Evolutionary conservation across 1,284 basidiomycete genomes (phyloP), one percentile per base, ranked within the genome.

Genomic region (Pseudozyma thailandica): DNA sequence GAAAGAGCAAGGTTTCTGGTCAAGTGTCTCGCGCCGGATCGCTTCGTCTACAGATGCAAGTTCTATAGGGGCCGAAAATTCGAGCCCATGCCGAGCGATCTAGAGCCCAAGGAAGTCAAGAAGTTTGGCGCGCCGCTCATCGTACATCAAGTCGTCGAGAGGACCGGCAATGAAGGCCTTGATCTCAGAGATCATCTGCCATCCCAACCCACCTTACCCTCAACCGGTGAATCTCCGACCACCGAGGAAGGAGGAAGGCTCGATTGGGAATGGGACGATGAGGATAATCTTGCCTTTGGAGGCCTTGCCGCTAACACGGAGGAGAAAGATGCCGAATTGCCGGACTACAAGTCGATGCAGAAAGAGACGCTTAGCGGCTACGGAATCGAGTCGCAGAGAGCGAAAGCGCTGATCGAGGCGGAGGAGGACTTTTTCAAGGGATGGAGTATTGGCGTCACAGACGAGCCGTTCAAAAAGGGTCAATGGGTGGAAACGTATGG

Each of bases 261-360:
- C 3, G 60, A 56, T n/a, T 71, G 68, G 59, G 62, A 66, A 46
- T 72, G 63, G 52, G 61, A 66, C 38, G 58, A 66, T n/a, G 38
- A 62, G 26, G 57, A 60, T 23, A 45, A 55, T 37, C 48, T 44
- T 20, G 37, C 23, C 3, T 35, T 35, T 16, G 33, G 33, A 7
- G 33, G 30, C 8, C 8, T 6, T 35, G 31, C 30, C 10, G 31
- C 4, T 10, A 18, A 23, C 6, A 2, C n/a, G 21, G 38, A 13
- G 1, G 28, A 37, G 18, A 30, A 16, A 16, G 50, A 37, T 23
- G 48, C 39, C 8, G 48, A 47, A 18, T 52, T 39, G 12, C 59
- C 68, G 4, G 48, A 58, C 33, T 71, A 71, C 43, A 41, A 41
- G 2, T 37, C 52, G 15, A 49, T 50, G 1, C 53, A 64, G 39